Evolutionary conservation across 495 filamentous ascomycete species (phyloP).

Genomic region (Neurospora sp.): DNA sequence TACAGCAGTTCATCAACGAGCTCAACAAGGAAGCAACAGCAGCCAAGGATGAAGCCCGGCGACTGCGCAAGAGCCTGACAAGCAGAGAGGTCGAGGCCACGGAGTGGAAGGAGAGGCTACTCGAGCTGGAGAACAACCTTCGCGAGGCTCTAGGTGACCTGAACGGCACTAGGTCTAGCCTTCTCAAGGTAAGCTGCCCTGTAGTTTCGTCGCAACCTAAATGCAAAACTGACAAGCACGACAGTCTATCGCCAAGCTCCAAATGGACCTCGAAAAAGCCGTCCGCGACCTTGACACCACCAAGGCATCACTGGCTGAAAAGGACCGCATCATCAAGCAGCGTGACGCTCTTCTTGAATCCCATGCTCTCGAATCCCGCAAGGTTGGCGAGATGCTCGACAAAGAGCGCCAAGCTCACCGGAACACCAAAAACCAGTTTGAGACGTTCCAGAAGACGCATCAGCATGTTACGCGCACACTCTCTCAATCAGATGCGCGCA

Average conservation of each 20-base stretch:
- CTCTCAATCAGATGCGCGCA: constrained; percentile 69
- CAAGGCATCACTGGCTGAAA: constrained; percentile 67
- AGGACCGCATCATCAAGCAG: constrained; percentile 78
- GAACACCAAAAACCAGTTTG: constrained; percentile 75
- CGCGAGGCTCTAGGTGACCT: constrained; percentile 73
- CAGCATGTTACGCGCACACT: constrained; percentile 75
- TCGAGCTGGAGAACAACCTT: constrained; percentile 80
- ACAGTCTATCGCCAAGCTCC: constrained; percentile 74
- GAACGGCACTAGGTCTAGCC: constrained; percentile 73
- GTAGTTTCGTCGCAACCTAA: neutral
- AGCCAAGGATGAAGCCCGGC: constrained; percentile 78
- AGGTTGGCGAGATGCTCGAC: constrained; percentile 79
- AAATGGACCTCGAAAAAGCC: constrained; percentile 76
- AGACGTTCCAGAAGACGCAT: constrained; percentile 76
- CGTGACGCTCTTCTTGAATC: constrained; percentile 88
- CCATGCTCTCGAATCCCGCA: constrained; percentile 74
- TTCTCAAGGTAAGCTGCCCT: constrained; percentile 52
- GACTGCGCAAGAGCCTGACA: constrained; percentile 69
- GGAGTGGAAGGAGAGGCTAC: constrained; percentile 78
- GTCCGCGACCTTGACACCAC: constrained; percentile 69
- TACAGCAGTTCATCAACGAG: constrained; percentile 63
- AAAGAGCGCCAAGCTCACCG: constrained; percentile 79
- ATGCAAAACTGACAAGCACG: constrained; percentile 2
- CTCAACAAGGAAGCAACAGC: constrained; percentile 70
- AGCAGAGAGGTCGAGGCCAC: constrained; percentile 77